These are phyloP conservation scores for Fusarium proliferatum DNA, from an alignment of 2,329 filamentous ascomycete genomes.

Conservation along the genomic window DNA sequence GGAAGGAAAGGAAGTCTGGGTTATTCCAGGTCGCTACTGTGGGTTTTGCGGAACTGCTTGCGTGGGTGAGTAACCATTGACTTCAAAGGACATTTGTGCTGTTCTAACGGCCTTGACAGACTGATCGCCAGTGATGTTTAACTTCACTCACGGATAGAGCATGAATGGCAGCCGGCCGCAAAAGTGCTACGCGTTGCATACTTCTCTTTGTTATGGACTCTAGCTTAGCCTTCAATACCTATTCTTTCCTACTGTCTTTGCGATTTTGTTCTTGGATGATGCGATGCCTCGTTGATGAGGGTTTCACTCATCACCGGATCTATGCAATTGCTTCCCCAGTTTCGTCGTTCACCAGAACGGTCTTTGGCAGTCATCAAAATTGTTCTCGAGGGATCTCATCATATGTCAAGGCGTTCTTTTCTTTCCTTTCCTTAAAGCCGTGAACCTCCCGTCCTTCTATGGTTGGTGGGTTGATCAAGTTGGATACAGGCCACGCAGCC, in stretches of 20 bases:
- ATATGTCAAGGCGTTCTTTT: background rate
- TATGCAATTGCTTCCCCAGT: background rate
- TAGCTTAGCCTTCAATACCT: background rate
- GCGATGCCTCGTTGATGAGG: background rate
- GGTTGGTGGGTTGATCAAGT: background rate
- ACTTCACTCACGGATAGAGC: background rate
- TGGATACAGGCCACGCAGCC: background rate
- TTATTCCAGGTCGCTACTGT: background rate
- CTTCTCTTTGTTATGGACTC: background rate
- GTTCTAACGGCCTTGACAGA: background rate
- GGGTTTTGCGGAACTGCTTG: background rate
- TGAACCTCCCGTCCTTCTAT: background rate
- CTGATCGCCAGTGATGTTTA: background rate
- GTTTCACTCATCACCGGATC: background rate
- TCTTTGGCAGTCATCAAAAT: too few relatives aligned
- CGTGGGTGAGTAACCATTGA: background rate
- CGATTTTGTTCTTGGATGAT: background rate
- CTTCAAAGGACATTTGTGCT: too few relatives aligned
- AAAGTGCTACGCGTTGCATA: fast-evolving
- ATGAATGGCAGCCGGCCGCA: fast-evolving
- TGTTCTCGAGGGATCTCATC: background rate
- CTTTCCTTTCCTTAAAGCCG: too few relatives aligned
- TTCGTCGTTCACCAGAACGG: background rate
- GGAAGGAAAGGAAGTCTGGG: background rate
- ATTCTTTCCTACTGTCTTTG: background rate